A percentile compares a stretch with the other conserved stretches of the same genome.
phyloP scores from a whole-genome alignment of 2,329 filamentous ascomycete species.

The Rhynchosporium graminicola region DNA sequence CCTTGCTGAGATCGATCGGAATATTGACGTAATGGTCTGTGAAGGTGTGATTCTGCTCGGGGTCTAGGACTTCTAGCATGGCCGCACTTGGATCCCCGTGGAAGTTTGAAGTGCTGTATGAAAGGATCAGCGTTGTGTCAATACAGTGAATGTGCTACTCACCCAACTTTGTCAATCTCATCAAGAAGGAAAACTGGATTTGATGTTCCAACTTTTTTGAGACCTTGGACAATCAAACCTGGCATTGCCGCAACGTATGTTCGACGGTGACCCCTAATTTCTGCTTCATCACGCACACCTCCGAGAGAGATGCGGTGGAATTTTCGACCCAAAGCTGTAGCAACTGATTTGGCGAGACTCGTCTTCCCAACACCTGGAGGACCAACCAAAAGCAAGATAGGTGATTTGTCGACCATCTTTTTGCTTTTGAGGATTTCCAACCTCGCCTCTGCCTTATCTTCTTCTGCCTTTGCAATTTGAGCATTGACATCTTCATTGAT shows the following conservation, averaged over 20 bases:
- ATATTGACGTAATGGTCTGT: conserved; percentile 96
- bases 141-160: conserved; percentile 21
- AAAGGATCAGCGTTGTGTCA: conserved; percentile 7
- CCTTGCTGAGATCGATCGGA: conserved; percentile 92
- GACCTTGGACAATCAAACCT: conserved; percentile 85
- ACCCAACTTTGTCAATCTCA: conserved; percentile 92
- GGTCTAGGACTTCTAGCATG: conserved; percentile 96
- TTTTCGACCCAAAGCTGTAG: conserved; percentile 86
- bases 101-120: conserved; percentile 67
- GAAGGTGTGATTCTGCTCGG: conserved; percentile 94
- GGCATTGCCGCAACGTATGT: conserved; percentile 99
- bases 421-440: conserved; percentile 76
- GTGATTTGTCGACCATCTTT: conserved; percentile 90
- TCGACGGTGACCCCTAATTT: conserved; percentile 90
- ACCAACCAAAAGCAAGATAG: conserved; percentile 89
- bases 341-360: conserved; percentile 88
- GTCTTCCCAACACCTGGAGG: conserved; percentile 97
- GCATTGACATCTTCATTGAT: conserved; percentile 81
- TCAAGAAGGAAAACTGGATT: conserved; percentile 96
- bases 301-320: conserved; percentile 97
- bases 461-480: conserved; percentile 69
- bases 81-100: conserved; percentile 95
- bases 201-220: conserved; percentile 92
- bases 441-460: conserved; percentile 57
- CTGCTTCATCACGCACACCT: conserved; percentile 92